Base-by-base conservation (phyloP, 129 eudicot species). In the Pulicaria dysenterica region DNA sequence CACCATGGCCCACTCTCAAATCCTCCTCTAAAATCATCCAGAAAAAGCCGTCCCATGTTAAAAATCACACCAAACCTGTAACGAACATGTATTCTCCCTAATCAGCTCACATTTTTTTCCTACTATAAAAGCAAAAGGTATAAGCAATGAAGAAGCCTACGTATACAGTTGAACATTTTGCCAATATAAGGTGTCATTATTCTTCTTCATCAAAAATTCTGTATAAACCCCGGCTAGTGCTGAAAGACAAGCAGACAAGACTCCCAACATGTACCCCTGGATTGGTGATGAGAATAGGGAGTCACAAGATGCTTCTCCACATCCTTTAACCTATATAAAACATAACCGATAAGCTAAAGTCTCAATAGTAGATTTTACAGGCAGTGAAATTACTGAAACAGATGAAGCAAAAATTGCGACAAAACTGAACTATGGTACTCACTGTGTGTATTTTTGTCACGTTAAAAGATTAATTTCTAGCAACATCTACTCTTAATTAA, bases 221-320 rank as follows among this genome's bases (percentile, higher is more conserved):
- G 99, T 95, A 83, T 95, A 95, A 56, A 95, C 95, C 66, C 99
- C 99, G 73, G 99, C 99, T 55, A 88, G 78, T 13, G 99, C 99
- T 34, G 99, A 95, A 67, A 95, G 97, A 83, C 99, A 95, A 54
- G 97, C 97, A 65, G 97, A 95, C 77, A 95, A 65, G 64, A 88
- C 67, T 0, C 99, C 98, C 72, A 90, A 72, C 91, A 85, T 78
- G 81, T 94, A 94, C 69, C 98, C 98, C 71, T 90, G 95, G 83
- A 94, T 84, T 67, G 98, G 98, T 5, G 98, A 87, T 63, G 98
- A 94, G 78, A 94, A 87, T 37, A 90, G 83, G 6, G 98, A 94
- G 60, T 90, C 86, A 72, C 98, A 90, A 7, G 95, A 87, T 67
- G 92, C 81, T 78, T 86, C 95, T 77, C 98, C 98, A 73, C 98